phyloP scores from a whole-genome alignment of 306 rosid species.

The Ceratonia siliqua region DNA sequence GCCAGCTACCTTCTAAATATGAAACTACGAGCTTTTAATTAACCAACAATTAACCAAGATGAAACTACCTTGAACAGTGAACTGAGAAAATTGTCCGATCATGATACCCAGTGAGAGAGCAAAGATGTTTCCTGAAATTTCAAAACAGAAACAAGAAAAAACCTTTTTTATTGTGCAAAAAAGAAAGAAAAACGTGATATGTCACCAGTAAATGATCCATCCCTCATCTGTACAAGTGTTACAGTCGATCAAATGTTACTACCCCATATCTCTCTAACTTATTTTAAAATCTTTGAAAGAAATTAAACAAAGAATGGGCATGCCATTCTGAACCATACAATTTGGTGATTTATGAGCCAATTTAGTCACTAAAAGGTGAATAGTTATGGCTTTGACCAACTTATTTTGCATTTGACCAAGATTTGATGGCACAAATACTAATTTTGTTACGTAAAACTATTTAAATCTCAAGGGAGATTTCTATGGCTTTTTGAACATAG shows the following conservation, averaged over 20 bases:
- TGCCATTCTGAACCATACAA: not conserved
- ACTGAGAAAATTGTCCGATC: conserved; percentile 97
- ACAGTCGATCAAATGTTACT: not conserved
- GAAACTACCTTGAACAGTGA: conserved; percentile 87
- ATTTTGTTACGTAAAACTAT: too few species aligned
- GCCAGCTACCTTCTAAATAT: conserved; percentile 13
- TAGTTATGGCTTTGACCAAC: too few species aligned
- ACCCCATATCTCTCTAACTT: too few species aligned
- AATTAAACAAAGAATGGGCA: not conserved
- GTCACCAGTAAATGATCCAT: conserved; percentile 20
- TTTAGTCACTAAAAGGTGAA: too few species aligned
- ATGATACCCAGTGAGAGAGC: conserved; percentile 90
- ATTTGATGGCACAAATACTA: too few species aligned
- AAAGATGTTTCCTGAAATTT: conserved; percentile 78
- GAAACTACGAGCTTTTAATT: not conserved
- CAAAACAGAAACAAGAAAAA: conserved; percentile 36
- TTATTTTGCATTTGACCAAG: too few species aligned
- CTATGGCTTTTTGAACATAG: too few species aligned
- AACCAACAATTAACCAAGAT: conserved; percentile 22
- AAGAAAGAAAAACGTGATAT: conserved; percentile 5
- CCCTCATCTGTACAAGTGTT: not conserved
- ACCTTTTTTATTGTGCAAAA: not conserved
- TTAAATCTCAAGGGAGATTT: too few species aligned
- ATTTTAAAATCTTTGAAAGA: not conserved
- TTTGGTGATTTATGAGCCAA: too few species aligned